Evolutionary conservation across 2,329 filamentous ascomycete species (phyloP), one percentile per base, ranked within the genome.

Genomic region (Rhinocladiella similis): DNA sequence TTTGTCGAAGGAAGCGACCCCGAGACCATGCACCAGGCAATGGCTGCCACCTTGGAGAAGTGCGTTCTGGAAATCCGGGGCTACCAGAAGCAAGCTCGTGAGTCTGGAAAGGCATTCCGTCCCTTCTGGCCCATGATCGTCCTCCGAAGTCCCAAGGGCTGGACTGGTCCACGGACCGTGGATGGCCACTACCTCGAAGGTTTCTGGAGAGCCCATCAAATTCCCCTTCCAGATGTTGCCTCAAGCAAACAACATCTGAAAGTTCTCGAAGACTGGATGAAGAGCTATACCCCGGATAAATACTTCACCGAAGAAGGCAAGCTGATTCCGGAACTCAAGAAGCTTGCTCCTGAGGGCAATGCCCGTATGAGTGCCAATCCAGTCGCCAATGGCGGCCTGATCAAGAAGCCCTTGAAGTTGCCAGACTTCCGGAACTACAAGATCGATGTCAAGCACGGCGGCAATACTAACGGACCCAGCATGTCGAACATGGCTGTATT

Each of bases 111-210:
- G 68, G 80, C 86, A 2, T 84, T 86, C 74, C 82, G 88, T 36
- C 87, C 88, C 14, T 80, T 77, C 61, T 92, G 89, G 89, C 89
- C 89, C 42, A 89, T 92, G 87, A 84, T 92, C 53, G 74, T 92
- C 36, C 83, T 92, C 33, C 83, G 89, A 65, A 88, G 82, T 33
- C 89, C 89, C 53, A 91, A 92, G 75, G 89, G 89, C 54, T 92
- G 89, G 89, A 90, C 86, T 13, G 88, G 83, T 1, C 89, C 89
- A 5, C 81, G 87, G 56, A 87, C 89, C 70, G 66, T 91, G 49
- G 86, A 87, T 64, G 82, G 82, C 56, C 86, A 90, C 68, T 86
- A 82, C 63, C 80, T 91, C 6, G 84, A 84, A 65, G 89, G 89
- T n/a, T 91, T 84, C 77, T 92, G 88, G 88, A 82, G 88, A 42